Base-by-base conservation (phyloP, 228 moss, liverwort and hornwort genomes). In the Sphagnum magellanicum region DNA sequence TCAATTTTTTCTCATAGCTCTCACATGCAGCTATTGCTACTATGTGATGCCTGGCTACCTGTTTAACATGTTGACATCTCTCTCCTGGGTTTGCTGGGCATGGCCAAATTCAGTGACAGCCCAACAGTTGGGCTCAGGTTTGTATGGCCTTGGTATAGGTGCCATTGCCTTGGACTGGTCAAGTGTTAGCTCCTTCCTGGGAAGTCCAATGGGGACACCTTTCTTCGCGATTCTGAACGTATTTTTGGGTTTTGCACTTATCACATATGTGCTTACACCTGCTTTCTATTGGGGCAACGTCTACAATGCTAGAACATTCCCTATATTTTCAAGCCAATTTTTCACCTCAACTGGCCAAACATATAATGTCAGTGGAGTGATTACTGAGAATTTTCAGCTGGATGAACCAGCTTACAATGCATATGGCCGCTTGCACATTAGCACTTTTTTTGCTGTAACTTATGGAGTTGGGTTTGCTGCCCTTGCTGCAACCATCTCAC, bases 11-110 rank as follows among this genome's bases (percentile, higher is more conserved):
- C 5, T 74, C 10, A 55, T 83, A 16, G 71, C 68, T 0, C 17
- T 77, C 32, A 68, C 52, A 6, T 71, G 72, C 68, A 79, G 79
- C 67, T 83, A 76, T 50, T 16, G 73, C 3, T 79, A 71, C 61
- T 83, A 83, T 55, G 51, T 71, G 5, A 51, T 81, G 0, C 81
- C 77, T 6, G 81, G 81, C 1, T 81, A 63, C 57, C 17, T 81
- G 4, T 76, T 81, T 47, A 67, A 73, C 5, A 77, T 77, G 77
- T 46, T 81, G 16, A 72, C 74, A 0, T 81, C 81, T 12, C 70
- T 81, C 14, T 81, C 81, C 10, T 81, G 81, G 81, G 81, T 77
- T 2, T 81, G 81, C 51, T 81, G 81, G 81, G 81, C 49, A 5
- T 81, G 77, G 77, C 81, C 77, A 13, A 74, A 77, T 5, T 81